These are phyloP conservation scores for Triticum dicoccoides DNA, from an alignment of 176 grass and related monocot species.

Conservation along the genomic window DNA sequence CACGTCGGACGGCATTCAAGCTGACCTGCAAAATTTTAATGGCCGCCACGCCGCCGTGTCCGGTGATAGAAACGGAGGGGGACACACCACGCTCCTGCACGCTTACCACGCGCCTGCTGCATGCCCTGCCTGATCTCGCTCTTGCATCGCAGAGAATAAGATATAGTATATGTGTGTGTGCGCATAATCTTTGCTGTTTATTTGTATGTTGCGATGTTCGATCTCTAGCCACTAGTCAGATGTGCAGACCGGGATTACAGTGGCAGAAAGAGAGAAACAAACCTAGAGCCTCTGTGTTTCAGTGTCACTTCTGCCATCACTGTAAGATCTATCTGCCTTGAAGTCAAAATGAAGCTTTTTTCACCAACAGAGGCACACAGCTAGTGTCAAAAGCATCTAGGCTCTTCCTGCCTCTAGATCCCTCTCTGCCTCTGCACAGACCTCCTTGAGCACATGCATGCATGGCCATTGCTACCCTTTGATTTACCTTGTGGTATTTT, in stretches of 20 bases:
- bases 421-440: not conserved
- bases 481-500: not conserved
- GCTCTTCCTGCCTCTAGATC: not conserved
- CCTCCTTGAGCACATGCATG: conserved; percentile 11
- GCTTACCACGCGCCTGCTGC: not conserved
- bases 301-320: conserved; percentile 4
- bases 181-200: too few relatives aligned
- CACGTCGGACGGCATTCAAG: not conserved
- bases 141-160: not conserved
- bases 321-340: not conserved
- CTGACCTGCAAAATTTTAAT: not conserved
- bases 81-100: not conserved
- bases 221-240: not conserved
- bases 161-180: too few relatives aligned
- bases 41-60: conserved; percentile 31
- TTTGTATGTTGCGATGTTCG: too few relatives aligned
- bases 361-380: not conserved
- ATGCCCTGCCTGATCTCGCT: not conserved
- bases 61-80: not conserved
- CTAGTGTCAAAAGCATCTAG: not conserved
- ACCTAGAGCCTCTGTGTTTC: conserved; percentile 2
- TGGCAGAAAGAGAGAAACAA: not conserved
- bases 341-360: not conserved
- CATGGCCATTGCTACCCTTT: not conserved
- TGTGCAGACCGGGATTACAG: not conserved